phyloP scores from a whole-genome alignment of 2,329 filamentous ascomycete genomes.

The Trichoderma semiorbis region DNA sequence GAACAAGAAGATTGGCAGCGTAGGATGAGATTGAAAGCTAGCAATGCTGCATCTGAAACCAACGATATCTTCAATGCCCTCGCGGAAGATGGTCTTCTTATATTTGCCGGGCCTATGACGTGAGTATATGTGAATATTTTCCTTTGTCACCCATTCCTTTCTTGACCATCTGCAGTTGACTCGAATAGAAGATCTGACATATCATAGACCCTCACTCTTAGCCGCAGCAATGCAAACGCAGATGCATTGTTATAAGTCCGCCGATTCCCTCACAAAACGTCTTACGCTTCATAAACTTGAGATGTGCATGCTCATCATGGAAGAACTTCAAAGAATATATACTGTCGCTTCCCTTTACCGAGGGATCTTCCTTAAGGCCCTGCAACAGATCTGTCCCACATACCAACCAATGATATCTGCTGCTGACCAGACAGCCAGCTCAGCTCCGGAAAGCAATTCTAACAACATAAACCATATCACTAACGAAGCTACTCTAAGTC shows the following conservation, averaged over 20 bases:
- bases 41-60: neutral
- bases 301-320: neutral
- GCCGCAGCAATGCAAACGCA: neutral
- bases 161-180: neutral
- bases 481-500: neutral
- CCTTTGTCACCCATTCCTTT: neutral
- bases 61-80: neutral
- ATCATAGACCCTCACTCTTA: neutral
- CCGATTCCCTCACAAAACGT: neutral
- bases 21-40: neutral
- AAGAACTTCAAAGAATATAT: neutral
- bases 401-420: neutral
- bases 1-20: neutral
- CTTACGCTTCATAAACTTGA: neutral
- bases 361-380: neutral
- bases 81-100: neutral
- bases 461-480: neutral
- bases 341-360: neutral
- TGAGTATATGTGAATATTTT: neutral
- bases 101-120: neutral
- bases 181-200: neutral
- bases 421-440: neutral
- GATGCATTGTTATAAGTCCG: neutral
- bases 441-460: neutral
- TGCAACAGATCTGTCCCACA: neutral